Evolutionary conservation across 768 basidiomycete species (phyloP).

Genomic region (Tephrocybe sp.): DNA sequence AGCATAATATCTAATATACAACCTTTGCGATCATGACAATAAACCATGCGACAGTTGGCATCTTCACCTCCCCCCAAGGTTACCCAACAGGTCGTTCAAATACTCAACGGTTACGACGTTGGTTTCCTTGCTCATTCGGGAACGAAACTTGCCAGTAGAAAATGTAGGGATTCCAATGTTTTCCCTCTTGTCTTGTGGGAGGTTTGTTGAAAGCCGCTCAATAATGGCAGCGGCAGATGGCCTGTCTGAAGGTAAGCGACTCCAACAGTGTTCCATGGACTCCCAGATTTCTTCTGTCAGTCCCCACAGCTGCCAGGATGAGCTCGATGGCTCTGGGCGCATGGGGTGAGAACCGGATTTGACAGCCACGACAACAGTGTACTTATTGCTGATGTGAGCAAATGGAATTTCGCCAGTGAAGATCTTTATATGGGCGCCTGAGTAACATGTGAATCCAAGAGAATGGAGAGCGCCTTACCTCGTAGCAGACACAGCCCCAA

Average conservation of each 20-base stretch:
- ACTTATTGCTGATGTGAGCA: not conserved
- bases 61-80: no score
- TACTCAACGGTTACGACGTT: no score
- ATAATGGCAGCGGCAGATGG: not conserved
- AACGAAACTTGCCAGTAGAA: no score
- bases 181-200: not conserved
- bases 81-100: no score
- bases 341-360: not conserved
- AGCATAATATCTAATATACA: no score
- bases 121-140: no score
- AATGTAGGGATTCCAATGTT: not conserved
- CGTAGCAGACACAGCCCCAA: slow-evolving; percentile 2
- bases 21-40: no score
- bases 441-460: no score
- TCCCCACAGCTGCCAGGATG: not conserved
- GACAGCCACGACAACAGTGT: not conserved
- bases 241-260: not conserved
- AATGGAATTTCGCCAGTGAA: not conserved
- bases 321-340: not conserved
- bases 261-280: not conserved
- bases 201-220: not conserved
- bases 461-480: not conserved
- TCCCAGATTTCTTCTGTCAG: not conserved
- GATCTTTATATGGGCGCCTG: not conserved
- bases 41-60: no score